A percentile compares a stretch with the other conserved stretches of the same genome.
phyloP scores from a whole-genome alignment of 805 yeast species.

The Cyberlindnera suaveolens region DNA sequence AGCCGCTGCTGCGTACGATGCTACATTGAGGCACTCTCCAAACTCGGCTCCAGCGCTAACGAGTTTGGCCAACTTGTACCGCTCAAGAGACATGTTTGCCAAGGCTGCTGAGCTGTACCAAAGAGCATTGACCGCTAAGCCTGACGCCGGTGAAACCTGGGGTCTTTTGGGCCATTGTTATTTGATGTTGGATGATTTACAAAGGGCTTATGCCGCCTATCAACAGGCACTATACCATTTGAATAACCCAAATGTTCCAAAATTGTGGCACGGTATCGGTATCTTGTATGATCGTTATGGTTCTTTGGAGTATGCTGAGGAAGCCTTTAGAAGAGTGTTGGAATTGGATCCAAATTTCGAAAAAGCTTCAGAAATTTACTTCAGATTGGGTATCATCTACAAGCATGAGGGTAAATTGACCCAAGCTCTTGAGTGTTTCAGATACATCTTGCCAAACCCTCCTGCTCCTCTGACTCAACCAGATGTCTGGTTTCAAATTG shows the following conservation, averaged over 20 bases:
- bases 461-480: conserved; percentile 95
- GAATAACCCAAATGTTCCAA: conserved; percentile 91
- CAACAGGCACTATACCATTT: conserved; percentile 91
- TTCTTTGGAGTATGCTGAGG: conserved; percentile 94
- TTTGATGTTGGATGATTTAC: conserved; percentile 92
- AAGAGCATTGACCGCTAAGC: conserved; percentile 72
- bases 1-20: conserved; percentile 83
- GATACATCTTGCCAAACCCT: conserved; percentile 83
- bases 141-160: conserved; percentile 95
- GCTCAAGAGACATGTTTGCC: conserved; percentile 84
- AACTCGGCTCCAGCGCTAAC: conserved; percentile 81
- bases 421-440: conserved; percentile 90
- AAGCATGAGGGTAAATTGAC: conserved; percentile 87
- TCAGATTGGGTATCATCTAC: conserved; percentile 92
- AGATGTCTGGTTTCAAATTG: conserved; percentile 98
- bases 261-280: conserved; percentile 98
- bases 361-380: conserved; percentile 93
- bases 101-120: conserved; percentile 94
- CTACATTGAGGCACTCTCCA: conserved; percentile 81
- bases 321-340: conserved; percentile 92
- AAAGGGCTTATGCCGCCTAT: conserved; percentile 92
- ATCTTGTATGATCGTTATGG: conserved; percentile 95
- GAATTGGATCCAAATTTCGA: conserved; percentile 95
- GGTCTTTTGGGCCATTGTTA: conserved; percentile 95
- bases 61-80: conserved; percentile 80